Evolutionary conservation across 768 basidiomycete genomes (phyloP), one percentile per base, ranked within the genome.

Genomic region (Coprinopsis sp.): DNA sequence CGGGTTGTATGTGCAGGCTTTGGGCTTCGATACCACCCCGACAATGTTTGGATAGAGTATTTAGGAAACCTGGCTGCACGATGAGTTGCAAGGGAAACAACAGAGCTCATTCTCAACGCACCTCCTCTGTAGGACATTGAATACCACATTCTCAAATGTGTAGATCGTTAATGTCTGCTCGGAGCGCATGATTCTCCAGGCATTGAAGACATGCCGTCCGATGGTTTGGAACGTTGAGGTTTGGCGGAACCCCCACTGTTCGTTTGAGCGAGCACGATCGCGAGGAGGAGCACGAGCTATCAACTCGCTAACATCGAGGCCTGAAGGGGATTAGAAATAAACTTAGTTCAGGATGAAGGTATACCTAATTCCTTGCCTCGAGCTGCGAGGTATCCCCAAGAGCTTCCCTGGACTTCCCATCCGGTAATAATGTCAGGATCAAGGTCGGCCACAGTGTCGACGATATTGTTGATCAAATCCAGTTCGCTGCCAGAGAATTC

Each of bases 381-480:
- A n/a, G 77, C 77, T 39, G 73, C 68, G 1, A 96, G 66, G 63
- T 91, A 98, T 0, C 94, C 94, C 95, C 96, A 99, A 5, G 90
- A 92, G 2, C 77, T 72, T 16, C 71, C 70, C 58, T 96, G 91
- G 11, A 95, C 73, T 50, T 99, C 95, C 91, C 92, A 98, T 13
- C 95, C 95, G 0, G 80, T 75, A 6, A 98, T 58, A 31, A 97
- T 84, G 61, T 99, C 96, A 0, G 96, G 96, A 66, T 98, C 92
- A 52, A 90, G 67, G 1, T 80, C 77, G 19, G 78, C 57, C 0
- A 96, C 77, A 23, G 81, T 65, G 59, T 98, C 92, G 22, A 89
- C 69, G 6, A 90, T 54, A 27, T 66, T 65, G 57, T 96, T 94
- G 46, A 97, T 66, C 4, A 97, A 66, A 18, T 92, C 91, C 10